A percentile compares a stretch with the other conserved stretches of the same genome.
Conservation (phyloP, 768 basidiomycete species). For the Pisolithus sp. region DNA sequence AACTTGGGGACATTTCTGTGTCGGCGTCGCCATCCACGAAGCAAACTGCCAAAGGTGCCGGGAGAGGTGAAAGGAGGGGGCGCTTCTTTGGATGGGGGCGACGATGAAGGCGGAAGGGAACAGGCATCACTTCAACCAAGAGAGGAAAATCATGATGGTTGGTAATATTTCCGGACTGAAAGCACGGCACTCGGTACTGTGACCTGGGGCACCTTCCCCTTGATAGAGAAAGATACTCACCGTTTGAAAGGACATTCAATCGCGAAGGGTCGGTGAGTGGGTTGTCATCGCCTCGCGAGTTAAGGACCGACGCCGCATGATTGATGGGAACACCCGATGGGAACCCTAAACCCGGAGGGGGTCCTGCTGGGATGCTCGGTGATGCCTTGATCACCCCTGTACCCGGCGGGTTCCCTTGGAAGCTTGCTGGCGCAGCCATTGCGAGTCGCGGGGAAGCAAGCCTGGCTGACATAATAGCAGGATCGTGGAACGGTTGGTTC, state of each 20-base stretch:
- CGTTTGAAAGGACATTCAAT: constrained; percentile 31
- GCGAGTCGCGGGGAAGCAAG: constrained; percentile 40
- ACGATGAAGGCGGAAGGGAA: constrained; percentile 18
- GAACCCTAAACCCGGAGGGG: constrained; percentile 62
- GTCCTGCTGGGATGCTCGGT: constrained; percentile 38
- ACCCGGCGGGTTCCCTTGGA: constrained; percentile 10
- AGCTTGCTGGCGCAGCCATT: constrained; percentile 6
- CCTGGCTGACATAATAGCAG: constrained; percentile 75
- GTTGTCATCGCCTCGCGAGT: constrained; percentile 10
- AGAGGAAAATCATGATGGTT: constrained; percentile 52
- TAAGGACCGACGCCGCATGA: constrained; percentile 13
- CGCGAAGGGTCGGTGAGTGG: constrained; percentile 23
- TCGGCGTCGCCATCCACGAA: constrained; percentile 18
- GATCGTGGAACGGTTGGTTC: constrained; percentile 57
- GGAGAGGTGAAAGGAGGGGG: constrained; percentile 12
- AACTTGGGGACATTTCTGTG: constrained; percentile 8
- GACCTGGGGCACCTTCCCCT: constrained; percentile 75
- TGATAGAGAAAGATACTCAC: constrained; percentile 59
- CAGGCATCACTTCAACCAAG: constrained; percentile 30
- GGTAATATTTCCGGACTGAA: constrained; percentile 82
- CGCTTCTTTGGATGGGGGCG: constrained; percentile 11
- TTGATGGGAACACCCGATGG: constrained; percentile 28
- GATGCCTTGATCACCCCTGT: constrained; percentile 9
- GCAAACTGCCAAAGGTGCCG: constrained; percentile 22
- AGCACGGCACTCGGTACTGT: constrained; percentile 85